Conservation (phyloP, 139 green algal species). For the Auxenochlorella pyrenoidosa region DNA sequence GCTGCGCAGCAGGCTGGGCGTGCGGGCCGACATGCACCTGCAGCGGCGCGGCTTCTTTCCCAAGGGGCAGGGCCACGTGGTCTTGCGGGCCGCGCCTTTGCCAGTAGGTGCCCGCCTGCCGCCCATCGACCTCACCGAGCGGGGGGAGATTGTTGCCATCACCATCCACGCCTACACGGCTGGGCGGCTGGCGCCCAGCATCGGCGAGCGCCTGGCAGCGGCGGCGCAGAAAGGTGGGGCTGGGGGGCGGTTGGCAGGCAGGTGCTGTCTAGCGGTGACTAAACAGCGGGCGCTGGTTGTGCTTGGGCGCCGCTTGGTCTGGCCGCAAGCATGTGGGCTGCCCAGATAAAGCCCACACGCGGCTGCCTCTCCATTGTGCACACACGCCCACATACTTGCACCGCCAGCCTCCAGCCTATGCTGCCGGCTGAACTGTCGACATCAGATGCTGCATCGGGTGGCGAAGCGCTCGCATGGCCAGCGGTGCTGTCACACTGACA, state of each 20-base stretch:
- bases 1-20: slow-evolving; percentile 57
- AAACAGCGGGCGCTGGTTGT: too few relatives aligned
- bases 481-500: too few relatives aligned
- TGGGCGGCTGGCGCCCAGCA: slow-evolving; percentile 37
- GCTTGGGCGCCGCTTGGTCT: too few relatives aligned
- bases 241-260: neutral
- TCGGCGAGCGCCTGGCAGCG: slow-evolving; percentile 51
- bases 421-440: too few relatives aligned
- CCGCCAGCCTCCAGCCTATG: too few relatives aligned
- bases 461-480: too few relatives aligned
- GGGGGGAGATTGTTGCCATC: slow-evolving; percentile 47
- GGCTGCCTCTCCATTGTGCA: too few relatives aligned
- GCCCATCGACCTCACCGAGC: slow-evolving; percentile 58
- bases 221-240: slow-evolving; percentile 32
- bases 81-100: slow-evolving; percentile 48
- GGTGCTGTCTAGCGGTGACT: neutral
- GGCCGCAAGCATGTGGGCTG: too few relatives aligned
- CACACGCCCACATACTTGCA: too few relatives aligned
- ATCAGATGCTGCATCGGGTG: too few relatives aligned
- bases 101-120: slow-evolving; percentile 53
- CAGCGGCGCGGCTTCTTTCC: slow-evolving; percentile 80
- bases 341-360: too few relatives aligned
- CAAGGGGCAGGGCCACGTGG: slow-evolving; percentile 66
- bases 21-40: slow-evolving; percentile 55
- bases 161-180: slow-evolving; percentile 60